Conservation (phyloP, 257 asterid genomes). For the Misopates orontium region DNA sequence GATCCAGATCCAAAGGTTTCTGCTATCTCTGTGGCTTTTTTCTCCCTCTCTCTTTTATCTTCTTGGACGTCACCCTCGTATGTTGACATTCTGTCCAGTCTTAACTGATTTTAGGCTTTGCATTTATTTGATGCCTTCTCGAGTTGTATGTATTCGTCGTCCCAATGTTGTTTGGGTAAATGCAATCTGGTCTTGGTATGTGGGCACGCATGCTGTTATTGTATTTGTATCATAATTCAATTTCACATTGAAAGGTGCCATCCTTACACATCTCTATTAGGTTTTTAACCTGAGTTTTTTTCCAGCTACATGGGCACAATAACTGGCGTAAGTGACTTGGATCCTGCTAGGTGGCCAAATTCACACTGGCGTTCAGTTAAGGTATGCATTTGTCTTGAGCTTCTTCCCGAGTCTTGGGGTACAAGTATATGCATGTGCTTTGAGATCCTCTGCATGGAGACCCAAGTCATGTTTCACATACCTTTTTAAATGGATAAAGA, state of each 20-base stretch:
- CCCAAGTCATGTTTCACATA: neutral
- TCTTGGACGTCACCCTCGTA: neutral
- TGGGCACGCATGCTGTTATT: neutral
- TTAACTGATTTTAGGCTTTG: too few species aligned
- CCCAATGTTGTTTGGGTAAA: neutral
- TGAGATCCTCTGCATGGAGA: neutral
- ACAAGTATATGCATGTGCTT: neutral
- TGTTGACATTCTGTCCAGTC: neutral
- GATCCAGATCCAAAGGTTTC: too few species aligned
- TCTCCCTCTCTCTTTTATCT: too few species aligned
- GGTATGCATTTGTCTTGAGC: conserved; percentile 33
- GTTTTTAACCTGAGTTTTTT: conserved; percentile 23
- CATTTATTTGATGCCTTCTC: too few species aligned
- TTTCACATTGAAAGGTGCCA: neutral
- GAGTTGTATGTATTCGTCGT: too few species aligned
- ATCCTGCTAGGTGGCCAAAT: conserved; percentile 67
- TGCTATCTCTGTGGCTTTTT: too few species aligned
- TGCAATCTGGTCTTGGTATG: neutral
- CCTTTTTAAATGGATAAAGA: neutral
- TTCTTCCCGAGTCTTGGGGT: neutral
- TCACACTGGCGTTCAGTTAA: conserved; percentile 91
- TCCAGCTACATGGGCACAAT: conserved; percentile 87
- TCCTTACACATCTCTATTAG: neutral
- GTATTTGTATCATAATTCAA: neutral
- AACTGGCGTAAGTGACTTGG: conserved; percentile 75